Conservation (phyloP, 2,329 filamentous ascomycete species). For the Exserohilum rostratum region DNA sequence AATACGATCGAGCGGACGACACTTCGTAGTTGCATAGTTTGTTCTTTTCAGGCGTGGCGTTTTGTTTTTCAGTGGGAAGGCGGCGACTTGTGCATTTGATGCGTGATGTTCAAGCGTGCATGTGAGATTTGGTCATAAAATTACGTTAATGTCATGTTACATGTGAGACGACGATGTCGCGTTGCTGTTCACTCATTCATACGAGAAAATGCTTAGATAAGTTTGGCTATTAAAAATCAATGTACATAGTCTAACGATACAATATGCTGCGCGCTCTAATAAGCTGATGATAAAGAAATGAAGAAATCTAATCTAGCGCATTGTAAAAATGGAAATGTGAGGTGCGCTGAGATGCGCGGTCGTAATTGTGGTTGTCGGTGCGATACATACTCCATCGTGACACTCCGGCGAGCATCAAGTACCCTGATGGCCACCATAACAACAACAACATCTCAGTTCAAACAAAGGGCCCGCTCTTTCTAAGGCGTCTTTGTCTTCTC, state of each 20-base stretch:
- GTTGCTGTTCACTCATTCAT: background rate
- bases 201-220: background rate
- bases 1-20: background rate
- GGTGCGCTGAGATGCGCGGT: too few species aligned
- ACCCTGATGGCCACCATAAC: too few species aligned
- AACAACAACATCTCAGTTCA: background rate
- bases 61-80: background rate
- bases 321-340: too few species aligned
- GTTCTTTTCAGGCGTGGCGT: conserved; percentile 1
- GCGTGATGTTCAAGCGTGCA: background rate
- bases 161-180: background rate
- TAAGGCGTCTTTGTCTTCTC: background rate
- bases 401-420: too few species aligned
- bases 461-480: background rate
- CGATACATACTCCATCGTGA: background rate
- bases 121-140: background rate
- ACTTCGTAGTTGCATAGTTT: conserved; percentile 4
- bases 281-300: too few species aligned
- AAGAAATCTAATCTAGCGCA: too few species aligned
- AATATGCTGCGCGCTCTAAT: too few species aligned
- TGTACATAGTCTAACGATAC: too few species aligned
- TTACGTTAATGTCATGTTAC: conserved; percentile 4
- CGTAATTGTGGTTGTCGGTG: too few species aligned
- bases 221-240: too few species aligned
- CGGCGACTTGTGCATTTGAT: background rate